Conservation (phyloP, 2,329 filamentous ascomycete species). For the Colletotrichum karsti region DNA sequence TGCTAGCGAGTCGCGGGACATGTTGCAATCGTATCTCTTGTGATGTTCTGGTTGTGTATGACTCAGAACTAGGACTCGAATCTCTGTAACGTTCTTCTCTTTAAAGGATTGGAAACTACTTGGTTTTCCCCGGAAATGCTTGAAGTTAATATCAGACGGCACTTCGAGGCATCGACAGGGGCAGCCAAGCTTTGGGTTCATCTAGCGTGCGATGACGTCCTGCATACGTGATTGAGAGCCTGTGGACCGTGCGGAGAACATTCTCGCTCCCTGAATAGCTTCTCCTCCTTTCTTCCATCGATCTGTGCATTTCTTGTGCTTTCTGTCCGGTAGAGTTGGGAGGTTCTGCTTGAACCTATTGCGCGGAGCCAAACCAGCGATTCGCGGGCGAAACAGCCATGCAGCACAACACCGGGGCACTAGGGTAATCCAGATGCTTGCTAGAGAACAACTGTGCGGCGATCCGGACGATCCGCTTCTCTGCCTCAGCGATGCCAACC, state of each 20-base stretch:
- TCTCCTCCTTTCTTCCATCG: not conserved
- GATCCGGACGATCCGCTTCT: too few species aligned
- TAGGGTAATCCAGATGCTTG: too few species aligned
- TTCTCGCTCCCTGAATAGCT: not conserved
- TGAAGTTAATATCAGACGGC: not conserved
- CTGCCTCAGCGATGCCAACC: too few species aligned
- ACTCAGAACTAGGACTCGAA: too few species aligned
- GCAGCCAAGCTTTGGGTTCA: not conserved
- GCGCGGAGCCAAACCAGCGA: too few species aligned
- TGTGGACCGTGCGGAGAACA: not conserved
- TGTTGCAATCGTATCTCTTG: not conserved
- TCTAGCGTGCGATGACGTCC: slow-evolving; percentile 9
- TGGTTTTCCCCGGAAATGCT: too few species aligned
- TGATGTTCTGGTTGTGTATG: not conserved
- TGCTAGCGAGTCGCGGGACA: slow-evolving; percentile 37
- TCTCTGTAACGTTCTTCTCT: too few species aligned
- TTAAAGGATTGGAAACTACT: too few species aligned
- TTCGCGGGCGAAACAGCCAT: too few species aligned
- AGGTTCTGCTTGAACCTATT: not conserved
- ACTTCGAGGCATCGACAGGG: not conserved
- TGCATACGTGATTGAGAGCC: slow-evolving; percentile 3
- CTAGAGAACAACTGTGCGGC: too few species aligned
- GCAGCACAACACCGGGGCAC: too few species aligned
- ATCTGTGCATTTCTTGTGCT: not conserved
- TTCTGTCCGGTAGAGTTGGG: not conserved